Base-by-base conservation (phyloP, 2,329 filamentous ascomycete genomes). In the Cephalotrichum gorgonifer region DNA sequence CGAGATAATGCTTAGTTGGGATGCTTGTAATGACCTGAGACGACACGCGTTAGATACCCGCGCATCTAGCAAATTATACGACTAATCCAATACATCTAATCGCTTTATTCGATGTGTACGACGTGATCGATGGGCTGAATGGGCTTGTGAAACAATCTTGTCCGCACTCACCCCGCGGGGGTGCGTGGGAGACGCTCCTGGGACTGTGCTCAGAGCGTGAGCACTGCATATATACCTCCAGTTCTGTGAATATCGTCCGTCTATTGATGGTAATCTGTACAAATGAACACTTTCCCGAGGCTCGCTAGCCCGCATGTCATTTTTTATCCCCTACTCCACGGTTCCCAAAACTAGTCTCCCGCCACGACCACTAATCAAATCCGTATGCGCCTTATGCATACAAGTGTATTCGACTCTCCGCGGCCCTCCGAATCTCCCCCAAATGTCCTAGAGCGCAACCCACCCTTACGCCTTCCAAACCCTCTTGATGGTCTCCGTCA, bases 401-500 rank as follows among this genome's bases (percentile, higher is more conserved):
- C 17, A 5, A 6, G 30, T 33, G 30, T 14, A 33, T 15, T 15
- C 30, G 12, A 39, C 35, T 7, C 35, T 22, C 35, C 35, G 12
- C n/a, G 17, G 11, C n/a, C 33, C 35, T 20, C 17, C 20, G 9
- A 3, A 4, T 9, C 17, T 6, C 3, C 17, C 30, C n/a, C n/a
- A n/a, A n/a, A n/a, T n/a, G n/a, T n/a, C n/a, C n/a, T n/a, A n/a
- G n/a, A n/a, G n/a, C n/a, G n/a, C n/a, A n/a, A n/a, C n/a, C n/a
- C n/a, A n/a, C 17, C 35, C 52, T 60, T 72, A 88, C 60, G 93
- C 91, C 61, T 77, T 87, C 93, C 93, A 98, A 54, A 97, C 73
- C 63, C 86, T 80, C 77, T 86, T 88, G 56, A 96, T 76, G 28
- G 83, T 85, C 76, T 95, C 91, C 8, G 89, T 95, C 52, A 98